phyloP scores from a whole-genome alignment of 2,329 filamentous ascomycete species.

The Colletotrichum spaethianum region DNA sequence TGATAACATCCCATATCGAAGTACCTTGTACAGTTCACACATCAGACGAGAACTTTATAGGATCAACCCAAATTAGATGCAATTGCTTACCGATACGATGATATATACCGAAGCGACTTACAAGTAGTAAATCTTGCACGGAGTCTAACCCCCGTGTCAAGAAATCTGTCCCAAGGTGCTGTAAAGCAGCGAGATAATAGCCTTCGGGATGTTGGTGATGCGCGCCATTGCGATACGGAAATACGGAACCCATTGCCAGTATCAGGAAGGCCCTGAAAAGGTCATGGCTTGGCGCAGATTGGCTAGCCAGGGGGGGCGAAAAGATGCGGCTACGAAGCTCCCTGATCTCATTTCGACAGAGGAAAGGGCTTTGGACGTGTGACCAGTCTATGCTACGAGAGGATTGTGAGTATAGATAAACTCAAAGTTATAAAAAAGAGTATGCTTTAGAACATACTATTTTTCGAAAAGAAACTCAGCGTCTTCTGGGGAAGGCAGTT shows the following conservation, averaged over 20 bases:
- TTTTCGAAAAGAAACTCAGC: slow-evolving; percentile 39
- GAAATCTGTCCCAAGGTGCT: slow-evolving; percentile 48
- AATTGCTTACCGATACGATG: slow-evolving; percentile 53
- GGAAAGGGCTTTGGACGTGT: slow-evolving; percentile 47
- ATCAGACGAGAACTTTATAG: neutral
- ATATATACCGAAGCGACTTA: slow-evolving; percentile 59
- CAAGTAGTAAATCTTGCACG: slow-evolving; percentile 56
- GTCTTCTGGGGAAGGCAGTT: slow-evolving; percentile 30
- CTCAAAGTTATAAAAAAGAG: neutral
- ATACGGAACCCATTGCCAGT: slow-evolving; percentile 53
- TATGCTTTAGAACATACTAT: slow-evolving; percentile 30
- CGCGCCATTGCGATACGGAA: slow-evolving; percentile 49
- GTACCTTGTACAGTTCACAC: slow-evolving; percentile 42
- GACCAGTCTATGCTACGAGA: slow-evolving; percentile 40
- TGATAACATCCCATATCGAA: slow-evolving; percentile 58
- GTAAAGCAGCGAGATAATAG: slow-evolving; percentile 55
- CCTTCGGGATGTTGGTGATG: slow-evolving; percentile 55
- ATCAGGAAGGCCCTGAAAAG: slow-evolving; percentile 55
- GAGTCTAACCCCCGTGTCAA: slow-evolving; percentile 51
- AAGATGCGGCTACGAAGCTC: slow-evolving; percentile 44
- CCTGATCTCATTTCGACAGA: slow-evolving; percentile 46
- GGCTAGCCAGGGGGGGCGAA: neutral
- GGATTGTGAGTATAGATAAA: neutral
- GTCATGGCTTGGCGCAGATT: slow-evolving; percentile 44
- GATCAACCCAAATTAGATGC: neutral